Base-by-base conservation (phyloP, 2,329 filamentous ascomycete species). In the Penicillium sp. region DNA sequence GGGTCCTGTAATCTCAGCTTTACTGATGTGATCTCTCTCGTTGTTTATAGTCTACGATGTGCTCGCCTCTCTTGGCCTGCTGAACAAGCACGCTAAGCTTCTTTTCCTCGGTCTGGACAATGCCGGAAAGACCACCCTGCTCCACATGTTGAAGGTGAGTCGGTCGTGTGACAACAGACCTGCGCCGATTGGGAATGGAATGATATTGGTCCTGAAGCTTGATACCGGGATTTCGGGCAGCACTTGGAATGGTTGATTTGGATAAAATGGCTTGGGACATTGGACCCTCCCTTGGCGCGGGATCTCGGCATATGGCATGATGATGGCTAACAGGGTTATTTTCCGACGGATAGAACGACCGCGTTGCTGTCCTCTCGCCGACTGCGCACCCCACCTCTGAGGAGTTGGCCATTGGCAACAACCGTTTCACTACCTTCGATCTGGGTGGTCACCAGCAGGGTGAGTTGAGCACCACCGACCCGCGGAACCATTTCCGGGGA, bases 51-150 rank as follows among this genome's bases (percentile, higher is more conserved):
- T 96, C 80, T 96, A 91, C 84, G 91, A 96, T 81, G 82, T 96
- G 69, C 87, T 96, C 71, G 90, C 92, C 71, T 90, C 87, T 65
- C 84, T 96, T 63, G 92, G 92, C 69, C 84, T 96, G 71, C 83
- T 93, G 66, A 96, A 96, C 86, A 96, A 96, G 85, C 91, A 96
- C 78, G 92, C 91, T 71, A 96, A 96, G 85, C 86, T 96, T 58
- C 85, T 96, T 57, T 96, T 96, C 81, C 87, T 96, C 63, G 92
- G 92, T 68, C 88, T 96, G 61, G 92, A 96, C 77, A 96, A 96
- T 81, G 92, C 92, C 51, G 92, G 92, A 79, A 96, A 96, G 84
- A 96, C 92, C 53, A 96, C 92, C 45, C 82, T 96, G 68, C 81
- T 96, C 73, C 92, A 96, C 79, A 96, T 96, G 92, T 79, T 96